Conservation (phyloP, 352 stramenopile genomes). For the Globisporangium middletonii region DNA sequence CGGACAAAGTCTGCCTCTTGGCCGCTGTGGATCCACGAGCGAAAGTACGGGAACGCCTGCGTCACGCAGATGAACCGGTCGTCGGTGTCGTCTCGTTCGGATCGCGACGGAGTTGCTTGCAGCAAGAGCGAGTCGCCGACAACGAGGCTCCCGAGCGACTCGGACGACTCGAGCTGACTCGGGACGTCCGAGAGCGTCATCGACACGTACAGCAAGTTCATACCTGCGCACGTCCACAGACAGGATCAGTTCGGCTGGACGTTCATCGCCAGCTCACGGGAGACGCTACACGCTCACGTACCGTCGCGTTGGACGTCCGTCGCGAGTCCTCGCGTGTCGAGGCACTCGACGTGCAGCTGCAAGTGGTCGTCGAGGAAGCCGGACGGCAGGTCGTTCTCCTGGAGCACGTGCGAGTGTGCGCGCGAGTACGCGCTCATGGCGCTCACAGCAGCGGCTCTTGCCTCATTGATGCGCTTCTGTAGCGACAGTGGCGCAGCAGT, state of each 20-base stretch:
- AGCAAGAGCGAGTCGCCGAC: constrained; percentile 56
- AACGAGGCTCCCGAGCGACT: constrained; percentile 37
- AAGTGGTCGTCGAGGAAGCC: constrained; percentile 38
- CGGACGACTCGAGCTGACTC: constrained; percentile 15
- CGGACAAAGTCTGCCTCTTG: constrained; percentile 38
- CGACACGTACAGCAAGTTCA: constrained; percentile 52
- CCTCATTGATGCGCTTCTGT: constrained; percentile 16
- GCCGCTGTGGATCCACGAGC: constrained; percentile 49
- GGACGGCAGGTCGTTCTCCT: constrained; percentile 12
- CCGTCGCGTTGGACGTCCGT: constrained; percentile 12
- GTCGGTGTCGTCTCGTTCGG: neutral
- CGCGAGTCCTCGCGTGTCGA: constrained; percentile 38
- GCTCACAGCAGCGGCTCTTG: constrained; percentile 15
- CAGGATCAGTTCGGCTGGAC: neutral
- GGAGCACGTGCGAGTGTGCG: constrained; percentile 13
- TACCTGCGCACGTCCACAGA: constrained; percentile 21
- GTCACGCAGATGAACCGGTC: constrained; percentile 39
- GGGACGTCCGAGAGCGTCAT: constrained; percentile 30
- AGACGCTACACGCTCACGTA: constrained; percentile 7
- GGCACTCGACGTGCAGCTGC: constrained; percentile 23
- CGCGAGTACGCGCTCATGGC: constrained; percentile 15
- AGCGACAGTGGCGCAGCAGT: constrained; percentile 13
- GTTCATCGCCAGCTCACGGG: neutral
- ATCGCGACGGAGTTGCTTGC: neutral
- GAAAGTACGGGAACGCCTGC: constrained; percentile 50